Conservation (phyloP, 805 yeast species). For the Kregervanrija fluxuum region DNA sequence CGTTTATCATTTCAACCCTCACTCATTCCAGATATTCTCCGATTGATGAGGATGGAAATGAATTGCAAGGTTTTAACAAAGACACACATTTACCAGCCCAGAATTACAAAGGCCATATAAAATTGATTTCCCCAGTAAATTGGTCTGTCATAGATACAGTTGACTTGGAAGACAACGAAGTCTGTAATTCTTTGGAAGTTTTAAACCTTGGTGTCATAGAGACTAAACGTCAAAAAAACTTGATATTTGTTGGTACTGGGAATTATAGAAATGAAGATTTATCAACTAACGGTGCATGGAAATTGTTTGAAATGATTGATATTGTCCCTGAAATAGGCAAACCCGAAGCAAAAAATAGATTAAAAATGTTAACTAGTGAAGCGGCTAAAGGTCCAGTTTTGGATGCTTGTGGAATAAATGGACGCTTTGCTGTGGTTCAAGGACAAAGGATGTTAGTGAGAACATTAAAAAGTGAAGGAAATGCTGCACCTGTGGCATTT, state of each 20-base stretch:
- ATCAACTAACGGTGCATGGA: constrained; percentile 71
- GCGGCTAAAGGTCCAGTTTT: constrained; percentile 80
- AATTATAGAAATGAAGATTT: constrained; percentile 71
- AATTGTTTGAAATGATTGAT: constrained; percentile 65
- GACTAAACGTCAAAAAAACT: constrained; percentile 9
- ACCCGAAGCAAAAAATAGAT: constrained; percentile 75
- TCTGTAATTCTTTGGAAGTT: constrained; percentile 49
- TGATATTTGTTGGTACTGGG: constrained; percentile 74
- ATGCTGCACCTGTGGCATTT: constrained; percentile 90
- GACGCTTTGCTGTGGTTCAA: constrained; percentile 75
- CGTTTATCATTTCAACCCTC: constrained; percentile 56
- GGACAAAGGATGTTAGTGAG: constrained; percentile 78
- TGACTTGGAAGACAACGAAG: constrained; percentile 61
- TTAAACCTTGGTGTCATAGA: constrained; percentile 36
- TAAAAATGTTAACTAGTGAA: constrained; percentile 68
- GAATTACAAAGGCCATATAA: constrained; percentile 52
- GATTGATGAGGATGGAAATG: constrained; percentile 66
- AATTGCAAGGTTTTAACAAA: constrained; percentile 47
- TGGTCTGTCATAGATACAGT: constrained; percentile 73
- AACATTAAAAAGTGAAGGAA: constrained; percentile 67
- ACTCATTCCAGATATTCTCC: constrained; percentile 54
- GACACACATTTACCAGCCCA: constrained; percentile 42
- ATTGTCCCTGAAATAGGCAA: constrained; percentile 84
- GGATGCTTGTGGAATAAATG: constrained; percentile 69
- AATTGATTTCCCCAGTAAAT: constrained; percentile 61